Evolutionary conservation across 1,284 basidiomycete genomes (phyloP), one percentile per base, ranked within the genome.

Genomic region (Thelephora terrestris): DNA sequence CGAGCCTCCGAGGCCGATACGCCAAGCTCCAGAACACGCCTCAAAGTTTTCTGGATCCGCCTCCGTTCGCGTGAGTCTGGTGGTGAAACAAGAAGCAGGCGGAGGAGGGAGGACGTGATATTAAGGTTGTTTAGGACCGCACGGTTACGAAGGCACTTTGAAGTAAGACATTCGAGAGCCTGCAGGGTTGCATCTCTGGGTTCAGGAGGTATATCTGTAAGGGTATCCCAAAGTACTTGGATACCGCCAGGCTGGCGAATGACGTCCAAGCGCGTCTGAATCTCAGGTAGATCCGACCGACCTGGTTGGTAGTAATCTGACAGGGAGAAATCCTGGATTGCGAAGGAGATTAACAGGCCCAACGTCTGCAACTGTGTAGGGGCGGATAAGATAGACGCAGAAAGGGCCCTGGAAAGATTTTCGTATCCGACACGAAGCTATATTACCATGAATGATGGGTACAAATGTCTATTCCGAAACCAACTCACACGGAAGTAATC

Each of bases 1-100:
- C 79, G 66, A 17, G 76, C 75, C 34, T 85, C 79, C 7, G 69
- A 63, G 0, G 80, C 78, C 2, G 73, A 76, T 0, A 79, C 73
- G 1, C 86, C 84, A 66, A 88, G 76, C 51, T 89, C 85, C 18
- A 87, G 63, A 21, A 89, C 59, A 12, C 75, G 70, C 45, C 76
- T 70, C 23, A 86, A 60, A 0, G 88, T 65, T 58, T 79, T 83
- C 56, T 76, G 74, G 29, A 81, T 62, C 2, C 78, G 59, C 37
- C 73, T 69, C 23, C 75, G 71, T 58, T 84, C 79, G 47, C 23
- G 36, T 58, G n/a, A 62, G 56, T 21, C 55, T 56, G 48, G 56
- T 61, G 50, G 71, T 69, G 21, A 63, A 58, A 50, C 46, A 38
- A 54, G 58, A 39, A 61, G 59, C 20, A 58, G 47, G 32, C 68